Evolutionary conservation across 2,329 filamentous ascomycete species (phyloP).

Genomic region (Aspergillus sp.): DNA sequence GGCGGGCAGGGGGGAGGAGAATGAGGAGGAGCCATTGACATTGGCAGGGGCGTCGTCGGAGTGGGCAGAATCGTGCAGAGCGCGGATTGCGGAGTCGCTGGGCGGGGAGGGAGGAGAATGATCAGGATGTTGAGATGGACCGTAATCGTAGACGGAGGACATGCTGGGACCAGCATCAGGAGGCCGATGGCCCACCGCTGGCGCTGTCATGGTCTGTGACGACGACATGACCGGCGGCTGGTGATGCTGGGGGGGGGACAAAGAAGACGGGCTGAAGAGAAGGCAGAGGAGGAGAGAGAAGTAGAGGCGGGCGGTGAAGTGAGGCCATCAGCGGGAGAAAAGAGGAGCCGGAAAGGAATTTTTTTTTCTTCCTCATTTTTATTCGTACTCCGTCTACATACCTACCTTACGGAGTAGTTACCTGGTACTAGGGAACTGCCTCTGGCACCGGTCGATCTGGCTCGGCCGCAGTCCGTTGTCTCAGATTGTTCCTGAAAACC

Average conservation of each 20-base stretch:
- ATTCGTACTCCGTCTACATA: background rate
- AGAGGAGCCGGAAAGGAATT: conserved; percentile 12
- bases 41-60: conserved; percentile 24
- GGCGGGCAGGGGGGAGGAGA: conserved; percentile 14
- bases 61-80: conserved; percentile 38
- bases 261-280: conserved; percentile 15
- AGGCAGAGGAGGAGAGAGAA: conserved; percentile 5
- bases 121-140: conserved; percentile 25
- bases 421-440: too few relatives aligned
- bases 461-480: background rate
- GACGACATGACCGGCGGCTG: conserved; percentile 44
- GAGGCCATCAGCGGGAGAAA: conserved; percentile 20
- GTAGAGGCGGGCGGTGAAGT: conserved; percentile 17
- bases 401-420: too few relatives aligned
- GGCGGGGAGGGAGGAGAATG: conserved; percentile 26
- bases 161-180: conserved; percentile 42
- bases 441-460: background rate
- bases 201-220: conserved; percentile 49
- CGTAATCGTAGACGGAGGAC: conserved; percentile 43
- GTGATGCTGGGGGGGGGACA: conserved; percentile 15
- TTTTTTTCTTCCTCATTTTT: conserved; percentile 3
- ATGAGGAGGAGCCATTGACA: conserved; percentile 25
- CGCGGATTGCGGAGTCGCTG: conserved; percentile 41
- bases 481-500: too few relatives aligned
- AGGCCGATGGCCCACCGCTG: conserved; percentile 47